Conservation (phyloP, 306 rosid species). For the Inga oerstediana region DNA sequence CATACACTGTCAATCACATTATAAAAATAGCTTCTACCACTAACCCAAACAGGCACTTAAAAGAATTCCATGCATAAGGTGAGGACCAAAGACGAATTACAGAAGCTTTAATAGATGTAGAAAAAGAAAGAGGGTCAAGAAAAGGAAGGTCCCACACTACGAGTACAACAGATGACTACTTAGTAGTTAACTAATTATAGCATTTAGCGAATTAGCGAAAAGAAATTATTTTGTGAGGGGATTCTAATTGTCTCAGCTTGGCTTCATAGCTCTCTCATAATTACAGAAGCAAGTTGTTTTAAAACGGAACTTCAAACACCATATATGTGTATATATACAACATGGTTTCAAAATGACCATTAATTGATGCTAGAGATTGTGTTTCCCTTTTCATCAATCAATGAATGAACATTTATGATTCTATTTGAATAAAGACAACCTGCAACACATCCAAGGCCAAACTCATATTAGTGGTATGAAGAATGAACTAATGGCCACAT, state of each 20-base stretch:
- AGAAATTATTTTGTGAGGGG: background rate
- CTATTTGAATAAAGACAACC: slow-evolving; percentile 9
- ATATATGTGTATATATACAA: background rate
- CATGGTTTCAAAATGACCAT: background rate
- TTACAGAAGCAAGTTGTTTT: background rate
- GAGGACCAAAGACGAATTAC: no score
- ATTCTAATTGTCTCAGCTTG: no score
- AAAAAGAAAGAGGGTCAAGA: background rate
- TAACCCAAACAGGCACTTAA: no score
- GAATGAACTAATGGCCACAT: background rate
- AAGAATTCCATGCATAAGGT: no score
- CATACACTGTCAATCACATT: no score
- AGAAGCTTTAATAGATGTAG: background rate
- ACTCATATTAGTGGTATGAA: background rate
- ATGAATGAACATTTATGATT: background rate
- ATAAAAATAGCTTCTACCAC: no score
- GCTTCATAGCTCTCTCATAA: no score
- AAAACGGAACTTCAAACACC: background rate
- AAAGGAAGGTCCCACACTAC: background rate
- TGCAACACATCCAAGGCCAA: background rate
- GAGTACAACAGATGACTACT: background rate
- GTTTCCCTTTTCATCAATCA: background rate
- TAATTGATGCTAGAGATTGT: background rate
- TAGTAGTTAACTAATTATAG: background rate
- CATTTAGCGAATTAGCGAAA: background rate